Percentiles rank a stretch among this genome's conserved stretches.
Conservation (phyloP, 768 basidiomycete genomes). For the Pleurotus sapidus region DNA sequence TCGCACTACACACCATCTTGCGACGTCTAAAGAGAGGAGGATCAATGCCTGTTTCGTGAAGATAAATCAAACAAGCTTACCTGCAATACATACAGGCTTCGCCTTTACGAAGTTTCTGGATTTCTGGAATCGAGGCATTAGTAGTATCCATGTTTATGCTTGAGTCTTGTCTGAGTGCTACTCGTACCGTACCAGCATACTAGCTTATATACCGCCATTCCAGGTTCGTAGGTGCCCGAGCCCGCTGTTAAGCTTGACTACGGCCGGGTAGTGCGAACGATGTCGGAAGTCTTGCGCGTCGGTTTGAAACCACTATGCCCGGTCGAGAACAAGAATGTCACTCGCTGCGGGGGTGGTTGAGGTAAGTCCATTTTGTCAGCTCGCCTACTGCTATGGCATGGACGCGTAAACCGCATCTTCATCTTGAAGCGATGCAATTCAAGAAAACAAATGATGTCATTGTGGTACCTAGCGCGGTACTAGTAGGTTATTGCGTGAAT, state of each 20-base stretch:
- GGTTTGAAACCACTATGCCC: too few relatives aligned
- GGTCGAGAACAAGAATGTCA: too few relatives aligned
- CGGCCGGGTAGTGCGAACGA: neutral
- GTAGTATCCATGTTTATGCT: neutral
- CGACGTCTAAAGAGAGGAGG: neutral
- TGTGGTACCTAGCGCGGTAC: too few relatives aligned
- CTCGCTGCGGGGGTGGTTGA: too few relatives aligned
- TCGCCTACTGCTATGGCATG: too few relatives aligned
- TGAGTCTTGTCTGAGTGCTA: neutral
- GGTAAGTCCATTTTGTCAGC: too few relatives aligned
- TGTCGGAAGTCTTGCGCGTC: neutral
- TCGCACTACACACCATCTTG: neutral
- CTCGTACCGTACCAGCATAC: neutral
- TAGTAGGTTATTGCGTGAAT: too few relatives aligned
- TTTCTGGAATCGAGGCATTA: neutral
- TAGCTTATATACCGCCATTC: neutral
- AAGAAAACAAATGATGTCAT: too few relatives aligned
- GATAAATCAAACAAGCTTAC: neutral
- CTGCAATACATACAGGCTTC: conserved; percentile 8
- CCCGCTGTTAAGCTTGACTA: neutral
- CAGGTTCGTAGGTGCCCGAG: too few relatives aligned
- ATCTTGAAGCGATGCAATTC: too few relatives aligned
- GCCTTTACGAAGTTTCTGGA: conserved; percentile 1
- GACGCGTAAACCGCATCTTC: too few relatives aligned
- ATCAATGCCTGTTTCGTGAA: too few relatives aligned